A percentile compares a stretch with the other conserved stretches of the same genome.
Evolutionary conservation across 441 rosid genomes (phyloP).

Genomic region (Populus tomentosa): DNA sequence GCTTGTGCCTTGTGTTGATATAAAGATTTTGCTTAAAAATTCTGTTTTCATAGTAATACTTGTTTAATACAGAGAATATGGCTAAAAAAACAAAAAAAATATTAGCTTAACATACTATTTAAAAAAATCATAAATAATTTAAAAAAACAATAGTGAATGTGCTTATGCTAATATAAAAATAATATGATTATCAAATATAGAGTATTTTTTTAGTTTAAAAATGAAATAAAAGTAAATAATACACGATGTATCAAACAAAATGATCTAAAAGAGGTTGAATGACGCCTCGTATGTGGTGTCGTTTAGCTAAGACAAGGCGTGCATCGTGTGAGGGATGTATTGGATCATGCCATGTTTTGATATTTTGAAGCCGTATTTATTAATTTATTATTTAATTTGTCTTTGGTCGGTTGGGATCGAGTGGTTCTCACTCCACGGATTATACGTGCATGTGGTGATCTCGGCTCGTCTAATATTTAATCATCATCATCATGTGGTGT

Average conservation of each 20-base stretch:
- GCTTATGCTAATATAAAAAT: neutral
- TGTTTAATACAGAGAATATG: no score
- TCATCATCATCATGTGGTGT: neutral
- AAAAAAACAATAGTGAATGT: neutral
- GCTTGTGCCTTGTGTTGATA: no score
- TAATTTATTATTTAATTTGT: no score
- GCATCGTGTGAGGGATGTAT: slow-evolving; percentile 21
- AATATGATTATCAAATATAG: neutral
- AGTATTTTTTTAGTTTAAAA: neutral
- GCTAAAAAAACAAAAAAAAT: no score
- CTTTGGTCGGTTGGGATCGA: neutral
- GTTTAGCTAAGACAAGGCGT: slow-evolving; percentile 15
- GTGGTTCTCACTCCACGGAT: neutral
- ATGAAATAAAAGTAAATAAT: neutral
- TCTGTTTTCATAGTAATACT: no score
- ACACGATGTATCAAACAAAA: neutral
- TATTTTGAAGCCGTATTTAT: neutral
- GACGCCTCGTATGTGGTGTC: no score
- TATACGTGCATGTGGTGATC: neutral
- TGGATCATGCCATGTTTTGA: slow-evolving; percentile 19
- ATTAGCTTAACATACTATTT: no score
- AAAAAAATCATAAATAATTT: no score
- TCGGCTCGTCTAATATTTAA: neutral
- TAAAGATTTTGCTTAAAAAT: no score
- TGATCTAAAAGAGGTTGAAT: no score